Base-by-base conservation (phyloP, 805 yeast genomes). In the Wickerhamiella slavikovae region DNA sequence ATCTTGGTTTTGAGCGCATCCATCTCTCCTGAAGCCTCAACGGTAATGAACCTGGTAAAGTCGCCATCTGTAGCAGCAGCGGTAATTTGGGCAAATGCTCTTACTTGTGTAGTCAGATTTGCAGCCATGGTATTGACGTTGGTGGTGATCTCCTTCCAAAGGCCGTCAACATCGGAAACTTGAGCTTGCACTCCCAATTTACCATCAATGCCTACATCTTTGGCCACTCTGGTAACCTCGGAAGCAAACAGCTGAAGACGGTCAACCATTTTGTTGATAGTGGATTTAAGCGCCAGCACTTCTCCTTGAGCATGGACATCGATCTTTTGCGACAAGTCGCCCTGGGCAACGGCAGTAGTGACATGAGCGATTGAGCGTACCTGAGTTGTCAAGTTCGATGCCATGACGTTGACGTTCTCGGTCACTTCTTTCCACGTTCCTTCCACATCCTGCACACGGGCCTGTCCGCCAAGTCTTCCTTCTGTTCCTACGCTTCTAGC, bases 31-130 rank as follows among this genome's bases (percentile, higher is more conserved):
- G 72, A 62, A 0, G 93, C 93, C 47, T 79, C 93, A 35, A 79
- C 93, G 0, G 93, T 79, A 38, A 79, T 80, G 44, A 79, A 75
- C 38, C 85, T 63, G 0, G 93, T 79, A 52, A 79, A 79, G 49
- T 79, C 93, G 47, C 93, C 92, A 53, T 79, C 92, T 2, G 93
- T 78, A 10, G 92, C 93, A 17, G 93, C 89, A 16, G 89, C 92
- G 0, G 93, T 79, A 43, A 79, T 79, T 48, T 79, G 91, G 22
- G 91, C 92, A 57, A 79, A 79, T 0, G 92, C 93, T 52, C 93
- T 66, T 45, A 79, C 93, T 55, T 79, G 93, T 1, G 91, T 73
- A 0, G 93, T 79, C 48, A 79, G 64, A 49, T 79, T 79, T n/a
- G 85, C 71, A 30, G 93, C 93, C 93, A 79, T 79, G 15, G 85